These are phyloP conservation scores for Nothophaeocryptopus gaeumannii DNA, from an alignment of 2,329 filamentous ascomycete genomes.

Conservation along the genomic window DNA sequence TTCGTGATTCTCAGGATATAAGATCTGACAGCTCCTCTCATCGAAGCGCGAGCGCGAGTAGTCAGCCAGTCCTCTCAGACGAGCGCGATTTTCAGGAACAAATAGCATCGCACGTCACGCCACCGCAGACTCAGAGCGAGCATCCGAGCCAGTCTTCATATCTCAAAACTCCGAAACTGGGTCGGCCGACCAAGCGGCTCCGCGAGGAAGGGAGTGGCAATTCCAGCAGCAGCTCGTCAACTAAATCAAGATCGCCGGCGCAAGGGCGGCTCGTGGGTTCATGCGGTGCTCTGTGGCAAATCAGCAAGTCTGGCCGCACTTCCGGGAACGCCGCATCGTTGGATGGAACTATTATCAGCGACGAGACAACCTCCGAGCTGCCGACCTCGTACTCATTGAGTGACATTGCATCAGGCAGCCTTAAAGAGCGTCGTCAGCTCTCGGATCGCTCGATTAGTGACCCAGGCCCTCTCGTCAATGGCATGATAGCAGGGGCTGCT, in stretches of 20 bases:
- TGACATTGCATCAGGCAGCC: conserved; percentile 24
- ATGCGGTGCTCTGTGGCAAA: background rate
- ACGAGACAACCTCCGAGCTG: conserved; percentile 32
- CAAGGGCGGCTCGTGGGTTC: too few relatives aligned
- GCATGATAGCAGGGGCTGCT: too few relatives aligned
- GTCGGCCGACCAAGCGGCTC: conserved; percentile 8
- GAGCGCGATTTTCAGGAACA: too few relatives aligned
- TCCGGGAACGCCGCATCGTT: background rate
- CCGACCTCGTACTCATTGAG: conserved; percentile 37
- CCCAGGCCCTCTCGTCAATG: conserved; percentile 15
- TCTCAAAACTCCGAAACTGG: conserved; percentile 18
- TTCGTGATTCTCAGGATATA: too few relatives aligned
- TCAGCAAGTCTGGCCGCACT: background rate
- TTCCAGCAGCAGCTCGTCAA: too few relatives aligned
- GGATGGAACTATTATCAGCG: conserved; percentile 5
- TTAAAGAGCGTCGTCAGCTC: conserved; percentile 12
- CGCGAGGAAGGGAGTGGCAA: too few relatives aligned
- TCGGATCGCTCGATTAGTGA: conserved; percentile 26
- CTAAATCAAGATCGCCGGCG: too few relatives aligned
- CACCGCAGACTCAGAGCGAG: too few relatives aligned
- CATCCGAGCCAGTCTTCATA: conserved; percentile 26
- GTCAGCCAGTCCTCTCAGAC: too few relatives aligned
- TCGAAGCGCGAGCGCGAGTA: too few relatives aligned
- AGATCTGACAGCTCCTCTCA: too few relatives aligned
- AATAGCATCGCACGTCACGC: too few relatives aligned